Conservation (phyloP, 257 asterid genomes). For the Ocimum tenuiflorum region DNA sequence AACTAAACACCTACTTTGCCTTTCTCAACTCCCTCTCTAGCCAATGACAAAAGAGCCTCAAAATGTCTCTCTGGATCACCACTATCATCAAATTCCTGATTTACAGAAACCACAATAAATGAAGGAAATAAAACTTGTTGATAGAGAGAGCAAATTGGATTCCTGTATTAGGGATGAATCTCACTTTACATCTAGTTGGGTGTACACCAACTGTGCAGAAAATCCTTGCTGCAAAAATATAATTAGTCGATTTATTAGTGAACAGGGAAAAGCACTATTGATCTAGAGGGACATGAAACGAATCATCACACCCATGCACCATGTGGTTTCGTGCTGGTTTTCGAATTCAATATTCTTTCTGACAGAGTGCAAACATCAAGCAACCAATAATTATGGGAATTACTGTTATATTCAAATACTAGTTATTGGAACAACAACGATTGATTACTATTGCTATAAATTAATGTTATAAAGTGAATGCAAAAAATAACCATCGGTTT, state of each 20-base stretch:
- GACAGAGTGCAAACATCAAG: not conserved
- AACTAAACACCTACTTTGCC: slow-evolving; percentile 63
- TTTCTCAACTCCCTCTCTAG: slow-evolving; percentile 79
- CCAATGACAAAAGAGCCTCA: slow-evolving; percentile 67
- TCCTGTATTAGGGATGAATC: slow-evolving; percentile 19
- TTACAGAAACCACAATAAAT: slow-evolving; percentile 10
- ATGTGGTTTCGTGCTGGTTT: not conserved
- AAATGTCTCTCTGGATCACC: slow-evolving; percentile 85
- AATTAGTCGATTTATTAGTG: not conserved
- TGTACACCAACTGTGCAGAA: slow-evolving; percentile 99
- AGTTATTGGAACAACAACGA: too few relatives aligned
- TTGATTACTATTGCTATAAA: not conserved
- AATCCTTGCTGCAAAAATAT: slow-evolving; percentile 59
- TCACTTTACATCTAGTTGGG: slow-evolving; percentile 95
- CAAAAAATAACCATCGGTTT: slow-evolving; percentile 68
- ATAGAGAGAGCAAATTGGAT: slow-evolving; percentile 7
- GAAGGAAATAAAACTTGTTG: not conserved
- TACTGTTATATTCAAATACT: too few relatives aligned
- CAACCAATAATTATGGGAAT: not conserved
- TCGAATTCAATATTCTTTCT: not conserved
- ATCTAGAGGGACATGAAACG: slow-evolving; percentile 8
- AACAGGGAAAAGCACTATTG: not conserved
- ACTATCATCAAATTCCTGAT: slow-evolving; percentile 86
- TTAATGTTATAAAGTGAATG: slow-evolving; percentile 6
- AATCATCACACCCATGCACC: not conserved